Evolutionary conservation across 139 green algal genomes (phyloP), one percentile per base, ranked within the genome.

Genomic region (Micractinium conductrix): DNA sequence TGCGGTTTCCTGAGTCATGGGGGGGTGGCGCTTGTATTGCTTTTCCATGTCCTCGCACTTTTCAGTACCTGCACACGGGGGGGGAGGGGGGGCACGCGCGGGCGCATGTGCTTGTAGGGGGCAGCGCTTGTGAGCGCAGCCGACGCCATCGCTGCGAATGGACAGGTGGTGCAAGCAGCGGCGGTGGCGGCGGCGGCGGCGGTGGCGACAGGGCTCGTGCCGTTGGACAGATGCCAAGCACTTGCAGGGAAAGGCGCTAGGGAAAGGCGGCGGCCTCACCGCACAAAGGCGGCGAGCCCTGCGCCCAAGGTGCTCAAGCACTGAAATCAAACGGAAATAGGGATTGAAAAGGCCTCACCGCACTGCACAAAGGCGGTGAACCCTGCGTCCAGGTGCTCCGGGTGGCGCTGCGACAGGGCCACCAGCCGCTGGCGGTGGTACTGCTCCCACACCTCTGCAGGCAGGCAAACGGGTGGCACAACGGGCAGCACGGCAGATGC

Each of bases 371-470:
- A 72, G 10, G n/a, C 65, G 8, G 35, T 40, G 35, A 43, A 72
- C 1, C 65, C 65, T 12, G 65, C 65, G 26, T 72, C 65, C 65
- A 72, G 33, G 33, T 72, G 65, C n/a, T 5, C 65, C 33, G 65
- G 33, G n/a, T 44, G 65, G 33, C 28, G n/a, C 14, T 44, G 35
- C 21, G 65, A 72, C 14, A 72, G n/a, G 10, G 33, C 7, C 65
- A 44, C 65, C 65, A 72, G 33, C n/a, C 65, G 65, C 65, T 72
- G 65, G 33, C 65, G 65, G n/a, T 72, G 65, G 33, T 72, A 72
- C 65, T 22, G 65, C 65, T 44, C n/a, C 65, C 65, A 44, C 65
- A 30, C 28, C 65, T 40, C 65, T 72, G 65, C 65, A 72, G 14
- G 63, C 63, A 70, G 10, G n/a, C n/a, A n/a, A n/a, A n/a, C n/a